phyloP scores from a whole-genome alignment of 2,329 filamentous ascomycete species.

The Dothistroma pini region DNA sequence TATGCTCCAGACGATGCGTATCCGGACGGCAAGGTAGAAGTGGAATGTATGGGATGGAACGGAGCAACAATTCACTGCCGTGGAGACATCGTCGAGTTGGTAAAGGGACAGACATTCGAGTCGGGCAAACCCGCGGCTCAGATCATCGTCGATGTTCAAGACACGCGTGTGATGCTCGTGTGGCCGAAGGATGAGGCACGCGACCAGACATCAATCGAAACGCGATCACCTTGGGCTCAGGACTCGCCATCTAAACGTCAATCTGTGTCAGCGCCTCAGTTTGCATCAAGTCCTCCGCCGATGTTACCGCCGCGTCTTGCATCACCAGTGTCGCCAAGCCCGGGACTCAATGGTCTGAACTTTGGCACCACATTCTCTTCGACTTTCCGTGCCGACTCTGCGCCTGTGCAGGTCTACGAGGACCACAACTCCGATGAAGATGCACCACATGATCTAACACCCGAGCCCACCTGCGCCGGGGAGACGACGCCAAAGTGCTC shows the following conservation, averaged over 20 bases:
- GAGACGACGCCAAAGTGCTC: constrained; percentile 20
- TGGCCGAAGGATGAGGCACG: constrained; percentile 67
- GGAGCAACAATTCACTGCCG: constrained; percentile 90
- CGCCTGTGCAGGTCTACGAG: constrained; percentile 68
- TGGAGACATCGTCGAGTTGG: constrained; percentile 78
- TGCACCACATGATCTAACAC: constrained; percentile 28
- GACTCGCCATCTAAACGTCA: constrained; percentile 55
- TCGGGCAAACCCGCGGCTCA: constrained; percentile 84
- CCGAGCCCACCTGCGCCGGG: constrained; percentile 19
- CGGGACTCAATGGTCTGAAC: constrained; percentile 44
- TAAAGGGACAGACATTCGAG: constrained; percentile 83
- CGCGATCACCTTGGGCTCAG: constrained; percentile 62
- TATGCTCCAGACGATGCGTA: constrained; percentile 64
- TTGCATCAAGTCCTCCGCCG: constrained; percentile 59
- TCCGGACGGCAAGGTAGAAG: constrained; percentile 74
- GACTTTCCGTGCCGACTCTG: constrained; percentile 40
- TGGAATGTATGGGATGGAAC: constrained; percentile 94
- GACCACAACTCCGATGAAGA: constrained; percentile 60
- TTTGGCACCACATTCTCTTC: constrained; percentile 41
- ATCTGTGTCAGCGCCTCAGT: constrained; percentile 37
- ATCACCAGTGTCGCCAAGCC: constrained; percentile 74
- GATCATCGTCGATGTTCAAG: constrained; percentile 94
- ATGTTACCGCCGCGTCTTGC: constrained; percentile 58
- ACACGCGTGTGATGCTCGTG: constrained; percentile 80
- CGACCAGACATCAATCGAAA: constrained; percentile 49